Base-by-base conservation (phyloP, 345 rosid species). In the Salix brachista region DNA sequence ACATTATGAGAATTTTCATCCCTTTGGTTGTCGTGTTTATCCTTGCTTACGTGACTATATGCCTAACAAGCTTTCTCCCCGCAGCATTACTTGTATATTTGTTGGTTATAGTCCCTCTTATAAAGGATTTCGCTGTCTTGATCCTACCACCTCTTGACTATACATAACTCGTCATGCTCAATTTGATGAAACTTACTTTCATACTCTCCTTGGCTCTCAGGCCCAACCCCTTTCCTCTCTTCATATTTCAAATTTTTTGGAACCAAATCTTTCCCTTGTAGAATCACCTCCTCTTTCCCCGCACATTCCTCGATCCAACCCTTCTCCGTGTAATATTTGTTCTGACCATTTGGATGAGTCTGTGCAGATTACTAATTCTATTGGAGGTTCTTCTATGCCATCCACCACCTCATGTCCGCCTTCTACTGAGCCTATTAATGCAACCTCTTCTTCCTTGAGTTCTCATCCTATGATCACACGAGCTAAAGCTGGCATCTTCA, bases 141-240 rank as follows among this genome's bases (percentile, higher is more conserved):
- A 41, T 34, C 69, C 34, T 0, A 3, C 23, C 6, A 34, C 58
- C 4, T 21, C 28, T 37, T 25, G 67, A 67, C 1, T 73, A 13
- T 44, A 71, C 32, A 42, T 64, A 64, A 65, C 58, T n/a, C 28
- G 44, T 0, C 81, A 78, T 50, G 67, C 67, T 32, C 39, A 65
- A 39, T 79, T 79, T 72, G 77, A 78, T 65, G 68, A 78, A 12
- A 44, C 6, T 23, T 28, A 62, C 23, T 65, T 71, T 50, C 68
- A 61, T 12, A 52, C 14, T 54, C 7, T 56, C 16, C 12, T 11
- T 68, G 16, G 12, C 68, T 58, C 58, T 18, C 26, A 69, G 4
- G 46, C 46, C 5, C 48, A 60, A 41, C 62, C 75, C 46, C 17
- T 70, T 0, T 69, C 61, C 3, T 77, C 69, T 28, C 70, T 61